Conservation (phyloP, 345 rosid genomes). For the Corchorus capsularis region DNA sequence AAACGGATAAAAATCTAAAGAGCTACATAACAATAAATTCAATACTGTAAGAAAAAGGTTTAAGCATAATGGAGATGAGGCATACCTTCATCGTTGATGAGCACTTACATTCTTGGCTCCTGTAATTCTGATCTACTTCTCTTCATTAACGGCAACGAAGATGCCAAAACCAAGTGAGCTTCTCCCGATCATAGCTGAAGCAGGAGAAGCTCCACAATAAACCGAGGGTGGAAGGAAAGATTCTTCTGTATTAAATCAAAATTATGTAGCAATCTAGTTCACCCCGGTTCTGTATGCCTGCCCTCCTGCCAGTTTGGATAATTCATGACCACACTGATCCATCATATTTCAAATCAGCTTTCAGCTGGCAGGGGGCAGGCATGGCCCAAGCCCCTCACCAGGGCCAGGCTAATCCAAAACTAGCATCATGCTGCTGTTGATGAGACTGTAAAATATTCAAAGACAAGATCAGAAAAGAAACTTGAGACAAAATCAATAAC, state of each 20-base stretch:
- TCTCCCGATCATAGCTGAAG: constrained; percentile 31
- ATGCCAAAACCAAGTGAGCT: constrained; percentile 30
- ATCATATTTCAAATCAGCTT: constrained; percentile 24
- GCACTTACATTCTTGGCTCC: constrained; percentile 21
- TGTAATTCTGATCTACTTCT: constrained; percentile 17
- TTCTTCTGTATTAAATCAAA: not conserved
- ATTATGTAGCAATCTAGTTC: constrained; percentile 34
- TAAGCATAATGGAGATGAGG: not conserved
- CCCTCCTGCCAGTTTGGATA: constrained; percentile 49
- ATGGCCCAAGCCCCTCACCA: constrained; percentile 89
- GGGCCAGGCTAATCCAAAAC: constrained; percentile 94
- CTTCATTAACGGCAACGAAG: constrained; percentile 12
- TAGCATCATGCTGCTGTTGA: constrained; percentile 71
- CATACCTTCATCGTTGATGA: constrained; percentile 32
- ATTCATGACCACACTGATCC: constrained; percentile 13
- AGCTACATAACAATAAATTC: not conserved
- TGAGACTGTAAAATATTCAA: constrained; percentile 43
- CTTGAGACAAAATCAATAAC: too few species aligned
- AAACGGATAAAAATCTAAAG: not conserved
- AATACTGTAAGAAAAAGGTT: not conserved
- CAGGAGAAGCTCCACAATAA: constrained; percentile 31
- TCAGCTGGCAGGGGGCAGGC: constrained; percentile 73
- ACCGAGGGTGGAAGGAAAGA: constrained; percentile 36
- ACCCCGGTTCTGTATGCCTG: constrained; percentile 64
- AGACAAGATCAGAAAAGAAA: not conserved